Conservation (phyloP, 1,284 basidiomycete species). For the Naganishia albida region DNA sequence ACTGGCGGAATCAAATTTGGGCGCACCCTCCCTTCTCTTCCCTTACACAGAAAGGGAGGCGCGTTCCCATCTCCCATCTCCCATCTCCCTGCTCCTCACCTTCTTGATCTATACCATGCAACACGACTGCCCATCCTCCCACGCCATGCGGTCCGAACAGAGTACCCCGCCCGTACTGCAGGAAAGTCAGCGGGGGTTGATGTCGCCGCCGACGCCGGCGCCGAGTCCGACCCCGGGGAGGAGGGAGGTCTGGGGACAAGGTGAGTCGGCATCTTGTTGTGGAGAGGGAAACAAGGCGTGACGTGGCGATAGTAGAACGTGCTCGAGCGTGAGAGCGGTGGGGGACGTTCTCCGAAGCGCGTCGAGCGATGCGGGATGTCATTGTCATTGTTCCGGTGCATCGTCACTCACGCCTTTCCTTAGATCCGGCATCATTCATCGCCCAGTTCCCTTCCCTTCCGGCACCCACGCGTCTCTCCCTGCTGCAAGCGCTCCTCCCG, state of each 20-base stretch:
- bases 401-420: background rate
- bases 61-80: background rate
- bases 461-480: constrained; percentile 60
- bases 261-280: constrained; percentile 11
- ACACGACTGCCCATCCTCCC: background rate
- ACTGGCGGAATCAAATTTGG: no score
- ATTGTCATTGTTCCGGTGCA: background rate
- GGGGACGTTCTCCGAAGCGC: background rate
- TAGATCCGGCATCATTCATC: constrained; percentile 39
- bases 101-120: background rate
- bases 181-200: constrained; percentile 22
- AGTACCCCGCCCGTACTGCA: constrained; percentile 2
- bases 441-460: constrained; percentile 50
- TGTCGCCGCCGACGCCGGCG: constrained; percentile 42
- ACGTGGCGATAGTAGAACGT: no score
- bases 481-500: constrained; percentile 65
- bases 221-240: constrained; percentile 40
- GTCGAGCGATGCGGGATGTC: background rate
- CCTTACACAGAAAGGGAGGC: background rate
- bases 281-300: constrained; percentile 26
- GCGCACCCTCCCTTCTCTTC: background rate
- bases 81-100: background rate
- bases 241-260: constrained; percentile 30
- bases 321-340: constrained; percentile 18
- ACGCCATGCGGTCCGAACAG: no score